phyloP scores from a whole-genome alignment of 1,284 basidiomycete genomes.

The Cutaneotrichosporon daszewskae region DNA sequence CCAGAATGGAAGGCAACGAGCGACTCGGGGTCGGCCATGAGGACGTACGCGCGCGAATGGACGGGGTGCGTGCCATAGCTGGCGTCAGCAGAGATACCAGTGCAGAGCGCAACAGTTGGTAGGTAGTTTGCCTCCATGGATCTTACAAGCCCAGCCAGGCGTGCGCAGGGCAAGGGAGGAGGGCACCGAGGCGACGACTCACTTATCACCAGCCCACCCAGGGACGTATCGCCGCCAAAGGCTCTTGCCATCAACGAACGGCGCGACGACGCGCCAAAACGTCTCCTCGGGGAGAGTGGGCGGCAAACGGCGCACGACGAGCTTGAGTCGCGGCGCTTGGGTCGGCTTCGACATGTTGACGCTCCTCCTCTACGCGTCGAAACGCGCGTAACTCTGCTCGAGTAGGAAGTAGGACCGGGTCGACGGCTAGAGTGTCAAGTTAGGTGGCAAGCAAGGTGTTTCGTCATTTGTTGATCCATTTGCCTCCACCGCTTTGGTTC shows the following conservation, averaged over 20 bases:
- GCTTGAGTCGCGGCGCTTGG: conserved; percentile 61
- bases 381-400: no score
- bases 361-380: no score
- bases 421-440: no score
- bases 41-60: conserved; percentile 84
- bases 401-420: neutral
- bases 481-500: neutral
- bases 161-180: no score
- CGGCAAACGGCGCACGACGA: conserved; percentile 79
- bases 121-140: no score
- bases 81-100: conserved; percentile 42
- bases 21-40: conserved; percentile 69
- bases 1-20: conserved; percentile 71
- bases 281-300: conserved; percentile 85
- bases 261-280: conserved; percentile 85
- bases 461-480: conserved; percentile 10
- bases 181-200: conserved; percentile 35
- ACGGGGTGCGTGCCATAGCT: conserved; percentile 65
- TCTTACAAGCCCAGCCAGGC: neutral
- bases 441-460: neutral
- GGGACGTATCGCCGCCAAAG: conserved; percentile 62
- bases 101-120: no score
- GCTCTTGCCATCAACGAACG: conserved; percentile 74
- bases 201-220: conserved; percentile 70
- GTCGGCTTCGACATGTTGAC: neutral